These are phyloP conservation scores for Apodospora peruviana DNA, from an alignment of 495 filamentous ascomycete genomes.

Conservation along the genomic window DNA sequence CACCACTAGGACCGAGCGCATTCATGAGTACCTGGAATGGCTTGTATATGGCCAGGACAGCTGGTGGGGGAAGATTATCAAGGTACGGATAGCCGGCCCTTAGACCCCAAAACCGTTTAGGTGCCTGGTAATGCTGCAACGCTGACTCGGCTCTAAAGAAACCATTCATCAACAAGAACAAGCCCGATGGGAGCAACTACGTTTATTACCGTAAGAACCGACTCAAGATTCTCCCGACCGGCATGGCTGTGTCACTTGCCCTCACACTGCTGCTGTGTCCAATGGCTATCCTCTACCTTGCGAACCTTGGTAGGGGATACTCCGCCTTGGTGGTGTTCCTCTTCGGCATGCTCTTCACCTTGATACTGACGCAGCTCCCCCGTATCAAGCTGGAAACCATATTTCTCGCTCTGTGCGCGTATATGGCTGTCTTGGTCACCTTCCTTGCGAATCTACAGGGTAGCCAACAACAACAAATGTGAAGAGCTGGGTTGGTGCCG, in stretches of 20 bases:
- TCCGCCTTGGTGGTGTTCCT: constrained; percentile 1
- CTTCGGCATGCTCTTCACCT: constrained; percentile 1
- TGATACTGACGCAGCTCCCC: constrained; percentile 1
- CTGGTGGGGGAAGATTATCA: not conserved
- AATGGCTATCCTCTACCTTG: constrained; percentile 3
- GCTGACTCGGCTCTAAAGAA: not conserved
- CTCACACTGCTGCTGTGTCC: constrained; percentile 1
- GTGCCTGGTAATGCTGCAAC: not conserved
- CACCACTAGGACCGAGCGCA: constrained; percentile 1
- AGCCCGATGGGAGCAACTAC: not conserved
- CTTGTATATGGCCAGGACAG: not conserved
- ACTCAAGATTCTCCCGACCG: constrained; percentile 1
- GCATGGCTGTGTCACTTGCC: not conserved
- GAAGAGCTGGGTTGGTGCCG: not conserved
- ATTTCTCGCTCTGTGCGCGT: constrained; percentile 5
- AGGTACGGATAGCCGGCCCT: not conserved
- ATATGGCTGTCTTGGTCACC: constrained; percentile 11
- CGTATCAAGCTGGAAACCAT: constrained; percentile 7
- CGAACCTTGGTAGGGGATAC: not conserved
- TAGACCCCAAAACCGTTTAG: not conserved
- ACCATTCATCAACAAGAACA: constrained; percentile 1
- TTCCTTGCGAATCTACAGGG: constrained; percentile 9
- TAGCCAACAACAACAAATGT: not conserved
- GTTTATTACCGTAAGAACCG: not conserved
- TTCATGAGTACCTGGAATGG: not conserved